Base-by-base conservation (phyloP, 345 rosid genomes). In the Adansonia digitata region DNA sequence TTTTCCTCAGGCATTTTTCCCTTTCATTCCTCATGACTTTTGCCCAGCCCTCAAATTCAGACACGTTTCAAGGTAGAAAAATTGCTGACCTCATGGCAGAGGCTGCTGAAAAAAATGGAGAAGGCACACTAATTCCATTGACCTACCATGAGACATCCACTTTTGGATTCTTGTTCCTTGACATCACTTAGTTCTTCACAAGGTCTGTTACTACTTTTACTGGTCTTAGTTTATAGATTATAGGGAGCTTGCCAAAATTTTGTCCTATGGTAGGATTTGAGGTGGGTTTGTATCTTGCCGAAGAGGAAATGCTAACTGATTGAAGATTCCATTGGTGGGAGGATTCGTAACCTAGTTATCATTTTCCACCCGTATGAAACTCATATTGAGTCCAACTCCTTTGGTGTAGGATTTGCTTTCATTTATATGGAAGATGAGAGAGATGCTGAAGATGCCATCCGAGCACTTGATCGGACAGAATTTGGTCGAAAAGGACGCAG, bases 341-440 rank as follows among this genome's bases (percentile, higher is more conserved):
- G 80, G 81, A 75, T 81, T 72, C 61, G 52, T 59, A 40, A 74
- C 77, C 73, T 77, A 67, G 71, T 45, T 51, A 61, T 62, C 51
- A 18, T 75, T 79, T 72, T 18, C 10, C 17, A 20, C 43, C 12
- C 31, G 17, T 0, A 31, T 63, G 35, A 10, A 22, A 59, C 24
- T 24, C 3, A 31, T 51, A 31, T 29, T 45, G 7, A 11, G 5
- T 63, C 26, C 60, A 17, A 71, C n/a, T 12, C 51, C 69, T 53
- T 34, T 80, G 35, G 13, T 69, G 0, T 80, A 92, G 97, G 98
- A 37, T 92, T 91, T 86, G 98, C 97, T 70, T 94, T 94, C 77
- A 81, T 94, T 52, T 94, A 91, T 66, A 94, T 94, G 98, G 98
- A 94, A 75, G 94, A 94, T 77, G 97, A 94, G 82, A 92, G 93